These are phyloP conservation scores for Spencermartinsiella europaea DNA, from an alignment of 805 yeast genomes.

Conservation along the genomic window DNA sequence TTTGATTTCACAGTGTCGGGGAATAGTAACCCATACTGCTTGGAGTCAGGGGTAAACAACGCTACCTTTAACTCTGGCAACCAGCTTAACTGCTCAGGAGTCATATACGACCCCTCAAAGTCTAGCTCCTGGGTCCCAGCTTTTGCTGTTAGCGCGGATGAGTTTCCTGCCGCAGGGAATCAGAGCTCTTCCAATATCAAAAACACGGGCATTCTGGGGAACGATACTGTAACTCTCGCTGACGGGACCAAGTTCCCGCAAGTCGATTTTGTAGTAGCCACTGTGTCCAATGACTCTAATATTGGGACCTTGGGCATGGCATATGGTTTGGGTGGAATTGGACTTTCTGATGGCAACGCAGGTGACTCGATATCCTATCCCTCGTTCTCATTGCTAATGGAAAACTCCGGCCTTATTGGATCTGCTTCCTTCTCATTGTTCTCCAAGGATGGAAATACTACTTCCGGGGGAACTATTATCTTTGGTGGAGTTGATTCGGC, in stretches of 20 bases:
- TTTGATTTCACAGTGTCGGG: slow-evolving; percentile 56
- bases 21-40: slow-evolving; percentile 11
- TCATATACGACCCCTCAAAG: slow-evolving; percentile 28
- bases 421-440: slow-evolving; percentile 43
- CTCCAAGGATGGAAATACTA: slow-evolving; percentile 40
- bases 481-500: slow-evolving; percentile 69
- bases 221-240: slow-evolving; percentile 54
- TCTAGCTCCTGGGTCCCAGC: slow-evolving; percentile 26
- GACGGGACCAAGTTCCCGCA: slow-evolving; percentile 43
- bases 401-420: slow-evolving; percentile 38
- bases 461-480: slow-evolving; percentile 44
- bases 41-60: slow-evolving; percentile 4
- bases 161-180: slow-evolving; percentile 42
- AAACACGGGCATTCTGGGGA: slow-evolving; percentile 59
- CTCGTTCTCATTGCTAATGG: slow-evolving; percentile 33
- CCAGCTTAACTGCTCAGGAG: slow-evolving; percentile 21
- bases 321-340: slow-evolving; percentile 30
- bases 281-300: slow-evolving; percentile 53
- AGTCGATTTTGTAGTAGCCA: slow-evolving; percentile 72
- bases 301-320: slow-evolving; percentile 48
- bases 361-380: slow-evolving; percentile 12
- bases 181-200: no score
- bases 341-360: slow-evolving; percentile 21
- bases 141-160: slow-evolving; percentile 35
- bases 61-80: slow-evolving; percentile 5